Conservation (phyloP, 306 rosid species). For the Alnus glutinosa region DNA sequence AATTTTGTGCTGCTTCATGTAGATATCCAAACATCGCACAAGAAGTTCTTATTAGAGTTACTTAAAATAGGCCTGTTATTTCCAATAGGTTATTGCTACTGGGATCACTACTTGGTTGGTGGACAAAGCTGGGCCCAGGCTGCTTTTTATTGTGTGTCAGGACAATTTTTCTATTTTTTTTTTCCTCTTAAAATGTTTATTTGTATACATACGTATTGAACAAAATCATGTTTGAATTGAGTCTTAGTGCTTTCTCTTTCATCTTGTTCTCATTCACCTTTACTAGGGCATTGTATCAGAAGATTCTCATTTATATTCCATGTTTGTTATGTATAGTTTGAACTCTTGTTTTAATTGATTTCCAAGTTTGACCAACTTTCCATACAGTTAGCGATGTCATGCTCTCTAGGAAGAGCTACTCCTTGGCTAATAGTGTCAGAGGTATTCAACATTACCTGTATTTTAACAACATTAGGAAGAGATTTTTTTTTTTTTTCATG, state of each 20-base stretch:
- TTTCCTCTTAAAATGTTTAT: no score
- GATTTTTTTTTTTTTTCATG: no score
- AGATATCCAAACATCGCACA: not conserved
- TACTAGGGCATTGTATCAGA: constrained; percentile 41
- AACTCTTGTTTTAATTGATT: not conserved
- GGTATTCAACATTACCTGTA: no score
- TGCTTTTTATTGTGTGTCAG: constrained; percentile 38
- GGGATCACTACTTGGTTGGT: no score
- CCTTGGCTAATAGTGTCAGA: no score
- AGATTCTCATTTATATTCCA: constrained; percentile 44
- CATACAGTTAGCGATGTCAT: constrained; percentile 52
- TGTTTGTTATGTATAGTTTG: constrained; percentile 10
- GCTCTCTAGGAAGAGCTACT: constrained; percentile 28
- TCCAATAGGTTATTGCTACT: no score
- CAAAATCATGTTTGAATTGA: not conserved
- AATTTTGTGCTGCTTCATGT: not conserved
- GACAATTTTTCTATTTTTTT: no score
- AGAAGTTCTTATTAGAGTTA: no score
- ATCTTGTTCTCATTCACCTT: constrained; percentile 6
- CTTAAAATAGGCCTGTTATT: no score
- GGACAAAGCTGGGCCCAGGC: constrained; percentile 78
- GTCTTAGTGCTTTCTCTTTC: constrained; percentile 24
- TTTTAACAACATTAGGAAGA: no score
- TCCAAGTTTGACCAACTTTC: constrained; percentile 23
- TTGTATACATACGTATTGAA: not conserved